These are phyloP conservation scores for Xeromyces bisporus DNA, from an alignment of 495 filamentous ascomycete species.

Conservation along the genomic window DNA sequence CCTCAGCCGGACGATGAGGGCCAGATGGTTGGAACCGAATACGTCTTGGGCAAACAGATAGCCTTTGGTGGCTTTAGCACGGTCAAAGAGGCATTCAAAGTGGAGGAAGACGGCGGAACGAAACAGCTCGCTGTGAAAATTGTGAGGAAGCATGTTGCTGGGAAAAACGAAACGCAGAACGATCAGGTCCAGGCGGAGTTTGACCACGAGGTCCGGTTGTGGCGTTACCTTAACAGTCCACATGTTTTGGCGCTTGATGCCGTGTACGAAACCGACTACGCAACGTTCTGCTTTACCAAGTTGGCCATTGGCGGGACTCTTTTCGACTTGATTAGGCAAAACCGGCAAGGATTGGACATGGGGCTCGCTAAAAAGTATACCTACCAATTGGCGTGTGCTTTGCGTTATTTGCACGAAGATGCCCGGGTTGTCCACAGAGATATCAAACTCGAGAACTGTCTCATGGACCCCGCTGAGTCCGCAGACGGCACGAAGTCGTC, in stretches of 20 bases:
- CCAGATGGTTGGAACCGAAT: constrained; percentile 53
- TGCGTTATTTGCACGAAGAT: constrained; percentile 61
- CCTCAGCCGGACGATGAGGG: constrained; percentile 50
- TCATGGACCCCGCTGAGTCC: constrained; percentile 39
- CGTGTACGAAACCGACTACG: constrained; percentile 53
- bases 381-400: constrained; percentile 50
- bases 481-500: constrained; percentile 31
- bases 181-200: constrained; percentile 56
- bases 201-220: constrained; percentile 56
- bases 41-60: constrained; percentile 56
- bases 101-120: constrained; percentile 36
- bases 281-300: constrained; percentile 60
- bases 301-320: constrained; percentile 51
- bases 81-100: constrained; percentile 55
- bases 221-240: constrained; percentile 50
- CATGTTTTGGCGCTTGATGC: constrained; percentile 49
- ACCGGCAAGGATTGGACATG: constrained; percentile 36
- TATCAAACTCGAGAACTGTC: constrained; percentile 64
- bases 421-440: constrained; percentile 55
- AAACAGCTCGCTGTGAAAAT: constrained; percentile 51
- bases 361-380: constrained; percentile 43
- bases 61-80: constrained; percentile 55
- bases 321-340: constrained; percentile 48
- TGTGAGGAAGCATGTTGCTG: constrained; percentile 43
- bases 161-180: constrained; percentile 43